Percentiles rank a stretch among this genome's conserved stretches.
Evolutionary conservation across 1,284 basidiomycete genomes (phyloP).

Genomic region (Coriolopsis trogii): DNA sequence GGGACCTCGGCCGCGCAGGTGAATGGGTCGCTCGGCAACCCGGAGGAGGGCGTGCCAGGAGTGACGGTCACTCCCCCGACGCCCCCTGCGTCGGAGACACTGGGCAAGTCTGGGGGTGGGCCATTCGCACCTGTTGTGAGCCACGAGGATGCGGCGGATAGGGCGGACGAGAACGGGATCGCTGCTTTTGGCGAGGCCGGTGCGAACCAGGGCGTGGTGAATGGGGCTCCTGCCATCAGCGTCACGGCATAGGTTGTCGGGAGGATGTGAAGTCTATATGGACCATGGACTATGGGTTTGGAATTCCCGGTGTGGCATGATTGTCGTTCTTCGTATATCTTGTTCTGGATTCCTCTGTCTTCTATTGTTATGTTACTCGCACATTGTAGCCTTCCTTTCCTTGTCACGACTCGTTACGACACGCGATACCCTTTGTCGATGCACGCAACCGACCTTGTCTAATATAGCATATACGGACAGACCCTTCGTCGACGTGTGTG

Average conservation of each 20-base stretch:
- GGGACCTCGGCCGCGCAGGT: slow-evolving; percentile 16
- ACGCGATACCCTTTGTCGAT: slow-evolving; percentile 15
- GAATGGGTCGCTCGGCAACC: slow-evolving; percentile 5
- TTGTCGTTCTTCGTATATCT: background rate
- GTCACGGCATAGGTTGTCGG: background rate
- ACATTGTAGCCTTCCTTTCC: background rate
- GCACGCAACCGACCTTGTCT: background rate
- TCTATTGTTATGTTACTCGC: slow-evolving; percentile 6
- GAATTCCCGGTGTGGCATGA: background rate
- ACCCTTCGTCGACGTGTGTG: no score
- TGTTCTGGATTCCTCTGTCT: background rate
- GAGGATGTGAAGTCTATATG: no score
- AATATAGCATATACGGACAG: no score
- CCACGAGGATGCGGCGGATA: background rate
- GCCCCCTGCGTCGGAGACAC: slow-evolving; percentile 27
- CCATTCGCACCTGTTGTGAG: background rate
- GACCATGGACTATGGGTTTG: background rate
- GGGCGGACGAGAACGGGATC: slow-evolving; percentile 3
- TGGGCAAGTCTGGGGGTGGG: slow-evolving; percentile 10
- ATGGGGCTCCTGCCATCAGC: background rate
- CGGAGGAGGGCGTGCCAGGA: slow-evolving; percentile 24
- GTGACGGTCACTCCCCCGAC: slow-evolving; percentile 35
- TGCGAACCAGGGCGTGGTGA: background rate
- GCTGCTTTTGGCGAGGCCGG: background rate
- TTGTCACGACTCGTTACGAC: slow-evolving; percentile 21